Evolutionary conservation across 768 basidiomycete species (phyloP), one percentile per base, ranked within the genome.

Genomic region (Serpula lacrymans): DNA sequence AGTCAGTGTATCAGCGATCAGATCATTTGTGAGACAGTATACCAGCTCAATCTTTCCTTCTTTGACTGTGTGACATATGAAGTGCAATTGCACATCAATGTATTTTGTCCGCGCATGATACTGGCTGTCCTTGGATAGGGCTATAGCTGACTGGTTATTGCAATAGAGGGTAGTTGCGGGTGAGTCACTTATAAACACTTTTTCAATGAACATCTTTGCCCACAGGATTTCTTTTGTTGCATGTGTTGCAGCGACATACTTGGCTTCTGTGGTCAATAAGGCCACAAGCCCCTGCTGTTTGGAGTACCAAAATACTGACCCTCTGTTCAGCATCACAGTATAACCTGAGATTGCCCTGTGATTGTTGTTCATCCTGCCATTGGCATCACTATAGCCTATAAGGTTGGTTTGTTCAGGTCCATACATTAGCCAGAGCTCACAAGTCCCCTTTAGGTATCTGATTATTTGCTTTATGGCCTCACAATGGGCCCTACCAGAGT

Each of bases 211-310:
- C n/a, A n/a, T n/a, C n/a, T n/a, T n/a, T n/a, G n/a, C n/a, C 55
- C 57, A 69, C 11, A 55, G 27, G 2, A 63, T 52, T 29, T 69
- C 62, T 41, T 56, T 50, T n/a, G 54, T 47, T 7, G 66, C 60
- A 30, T 55, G 45, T 1, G 50, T 50, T 2, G 61, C 58, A 9
- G 68, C 55, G 32, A 69, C 59, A 46, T 62, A 70, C 44, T 71
- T 64, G 18, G 67, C 64, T 47, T 72, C 70, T 2, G 62, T 63
- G 1, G 63, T 68, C 7, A 68, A 71, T 5, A 62, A 46, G 0
- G 70, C 56, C n/a, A n/a, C n/a, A 49, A 46, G 17, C 38, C 45
- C 59, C 59, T 59, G 26, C 42, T 43, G n/a, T n/a, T n/a, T n/a
- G n/a, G n/a, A n/a, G n/a, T n/a, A n/a, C n/a, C n/a, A n/a, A n/a